Percentiles rank a stretch among this genome's conserved stretches.
phyloP scores from a whole-genome alignment of 352 stramenopile genomes.

The Hyaloperonospora brassicae region DNA sequence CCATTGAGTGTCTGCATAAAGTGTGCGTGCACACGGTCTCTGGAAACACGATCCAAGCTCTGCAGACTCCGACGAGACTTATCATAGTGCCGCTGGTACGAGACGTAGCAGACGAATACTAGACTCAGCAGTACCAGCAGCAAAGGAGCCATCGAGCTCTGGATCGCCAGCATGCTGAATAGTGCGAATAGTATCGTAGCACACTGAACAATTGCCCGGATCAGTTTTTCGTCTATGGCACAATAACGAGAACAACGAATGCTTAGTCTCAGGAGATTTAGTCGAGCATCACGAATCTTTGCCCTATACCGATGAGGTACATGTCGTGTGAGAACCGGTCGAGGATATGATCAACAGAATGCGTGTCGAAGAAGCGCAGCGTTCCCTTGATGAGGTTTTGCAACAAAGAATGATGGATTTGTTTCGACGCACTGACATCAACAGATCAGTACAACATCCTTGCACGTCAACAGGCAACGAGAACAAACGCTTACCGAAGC shows the following conservation, averaged over 20 bases:
- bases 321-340: conserved; percentile 74
- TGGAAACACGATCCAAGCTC: conserved; percentile 50
- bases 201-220: conserved; percentile 36
- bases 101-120: conserved; percentile 54
- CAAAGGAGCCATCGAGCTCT: conserved; percentile 35
- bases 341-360: conserved; percentile 66
- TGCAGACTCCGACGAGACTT: conserved; percentile 64
- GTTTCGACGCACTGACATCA: conserved; percentile 42
- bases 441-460: conserved; percentile 1
- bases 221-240: conserved; percentile 49
- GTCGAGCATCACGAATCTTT: neutral
- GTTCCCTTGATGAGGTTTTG: conserved; percentile 57
- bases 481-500: conserved; percentile 29
- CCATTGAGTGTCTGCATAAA: conserved; percentile 87
- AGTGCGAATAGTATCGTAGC: conserved; percentile 41
- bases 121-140: conserved; percentile 51
- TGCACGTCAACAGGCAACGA: neutral
- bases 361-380: conserved; percentile 85
- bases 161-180: conserved; percentile 45
- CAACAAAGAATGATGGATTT: conserved; percentile 58
- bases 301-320: conserved; percentile 46
- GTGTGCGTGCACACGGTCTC: conserved; percentile 87
- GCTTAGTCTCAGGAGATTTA: conserved; percentile 1
- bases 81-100: conserved; percentile 59
- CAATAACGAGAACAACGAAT: conserved; percentile 6